A percentile compares a stretch with the other conserved stretches of the same genome.
These are phyloP conservation scores for Colletotrichum sp. DNA, from an alignment of 2,329 filamentous ascomycete genomes.

Conservation along the genomic window DNA sequence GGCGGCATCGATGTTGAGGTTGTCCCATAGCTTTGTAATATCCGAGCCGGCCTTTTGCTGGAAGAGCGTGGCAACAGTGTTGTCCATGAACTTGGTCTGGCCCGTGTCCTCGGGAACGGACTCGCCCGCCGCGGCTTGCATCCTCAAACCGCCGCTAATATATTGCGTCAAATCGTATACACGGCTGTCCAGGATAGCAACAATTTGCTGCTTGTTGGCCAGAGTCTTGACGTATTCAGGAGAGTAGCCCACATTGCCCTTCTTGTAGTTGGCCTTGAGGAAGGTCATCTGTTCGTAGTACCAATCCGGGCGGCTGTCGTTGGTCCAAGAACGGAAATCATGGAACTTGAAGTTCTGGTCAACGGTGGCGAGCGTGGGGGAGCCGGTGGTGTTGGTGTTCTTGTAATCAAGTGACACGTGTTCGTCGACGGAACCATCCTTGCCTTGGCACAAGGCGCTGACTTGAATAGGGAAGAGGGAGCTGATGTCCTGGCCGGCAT, in stretches of 20 bases:
- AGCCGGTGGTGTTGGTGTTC: conserved; percentile 74
- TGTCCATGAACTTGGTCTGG: conserved; percentile 82
- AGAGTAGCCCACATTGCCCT: conserved; percentile 87
- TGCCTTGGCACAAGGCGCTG: conserved; percentile 85
- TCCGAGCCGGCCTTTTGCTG: conserved; percentile 77
- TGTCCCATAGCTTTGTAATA: conserved; percentile 82
- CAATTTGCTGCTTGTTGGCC: conserved; percentile 62
- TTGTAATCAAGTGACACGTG: conserved; percentile 87
- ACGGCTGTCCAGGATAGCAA: conserved; percentile 78
- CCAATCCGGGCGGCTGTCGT: conserved; percentile 88
- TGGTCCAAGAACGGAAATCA: conserved; percentile 86
- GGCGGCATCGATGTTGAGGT: conserved; percentile 62
- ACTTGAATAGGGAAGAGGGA: conserved; percentile 93
- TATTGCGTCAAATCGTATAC: conserved; percentile 94
- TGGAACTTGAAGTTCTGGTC: conserved; percentile 85
- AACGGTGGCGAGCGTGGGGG: conserved; percentile 63
- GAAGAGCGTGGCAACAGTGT: conserved; percentile 77
- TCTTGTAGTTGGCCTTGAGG: conserved; percentile 79
- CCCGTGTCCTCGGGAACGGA: conserved; percentile 47
- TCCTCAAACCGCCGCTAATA: conserved; percentile 72
- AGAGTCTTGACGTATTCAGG: conserved; percentile 77
- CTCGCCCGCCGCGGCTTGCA: conserved; percentile 61
- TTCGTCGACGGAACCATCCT: conserved; percentile 66
- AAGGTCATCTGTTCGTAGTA: conserved; percentile 87
- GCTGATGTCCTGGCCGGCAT: conserved; percentile 88